Evolutionary conservation across 352 stramenopile species (phyloP).

Genomic region (Saprolegnia parasitica): DNA sequence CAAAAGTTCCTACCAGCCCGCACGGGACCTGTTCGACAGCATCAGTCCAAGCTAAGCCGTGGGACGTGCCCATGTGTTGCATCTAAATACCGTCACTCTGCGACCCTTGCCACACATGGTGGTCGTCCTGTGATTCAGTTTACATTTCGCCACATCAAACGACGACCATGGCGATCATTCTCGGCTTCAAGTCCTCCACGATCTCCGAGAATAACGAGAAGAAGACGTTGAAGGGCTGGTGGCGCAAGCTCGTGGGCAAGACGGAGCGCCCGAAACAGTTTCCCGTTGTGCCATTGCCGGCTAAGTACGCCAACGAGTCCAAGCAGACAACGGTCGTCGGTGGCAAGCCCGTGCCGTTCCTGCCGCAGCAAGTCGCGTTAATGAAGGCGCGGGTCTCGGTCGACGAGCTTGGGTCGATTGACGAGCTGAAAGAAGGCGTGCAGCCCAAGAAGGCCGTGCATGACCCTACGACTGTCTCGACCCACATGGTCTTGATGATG

Average conservation of each 20-base stretch:
- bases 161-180: no score
- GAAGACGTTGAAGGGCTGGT: not conserved
- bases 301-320: constrained; percentile 9
- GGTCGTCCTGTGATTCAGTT: no score
- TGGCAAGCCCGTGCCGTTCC: constrained; percentile 9
- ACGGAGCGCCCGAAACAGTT: not conserved
- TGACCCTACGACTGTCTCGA: not conserved
- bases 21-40: no score
- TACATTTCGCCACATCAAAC: no score
- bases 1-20: no score
- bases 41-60: not conserved
- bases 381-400: not conserved
- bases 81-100: no score
- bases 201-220: not conserved
- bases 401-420: not conserved
- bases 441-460: not conserved
- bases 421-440: constrained; percentile 8
- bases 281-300: constrained; percentile 1
- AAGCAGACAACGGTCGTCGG: not conserved
- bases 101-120: no score
- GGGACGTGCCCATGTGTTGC: not conserved
- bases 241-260: not conserved
- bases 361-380: not conserved
- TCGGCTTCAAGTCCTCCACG: no score
- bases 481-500: not conserved